phyloP scores from a whole-genome alignment of 2,329 filamentous ascomycete species.

The Fusarium sp. region DNA sequence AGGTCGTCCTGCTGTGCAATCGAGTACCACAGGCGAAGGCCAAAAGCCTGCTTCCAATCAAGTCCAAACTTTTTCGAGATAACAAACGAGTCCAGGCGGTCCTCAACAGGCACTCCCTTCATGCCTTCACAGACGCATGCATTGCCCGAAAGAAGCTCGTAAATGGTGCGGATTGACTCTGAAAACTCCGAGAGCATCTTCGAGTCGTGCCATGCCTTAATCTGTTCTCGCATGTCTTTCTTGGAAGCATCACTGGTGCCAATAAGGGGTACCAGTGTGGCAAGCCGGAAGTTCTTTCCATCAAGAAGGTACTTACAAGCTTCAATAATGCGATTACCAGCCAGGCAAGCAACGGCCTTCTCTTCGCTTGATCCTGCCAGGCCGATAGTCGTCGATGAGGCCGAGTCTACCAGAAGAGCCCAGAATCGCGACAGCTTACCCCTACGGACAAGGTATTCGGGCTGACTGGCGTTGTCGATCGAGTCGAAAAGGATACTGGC shows the following conservation, averaged over 20 bases:
- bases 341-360: conserved; percentile 83
- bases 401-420: conserved; percentile 72
- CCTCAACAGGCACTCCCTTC: conserved; percentile 77
- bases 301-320: conserved; percentile 84
- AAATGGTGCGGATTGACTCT: conserved; percentile 85
- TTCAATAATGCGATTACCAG: conserved; percentile 81
- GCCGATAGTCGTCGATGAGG: conserved; percentile 64
- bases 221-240: conserved; percentile 80
- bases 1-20: conserved; percentile 76
- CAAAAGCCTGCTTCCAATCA: conserved; percentile 95
- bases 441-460: conserved; percentile 59
- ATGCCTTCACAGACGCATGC: conserved; percentile 85
- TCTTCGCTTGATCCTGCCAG: conserved; percentile 77
- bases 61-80: conserved; percentile 87
- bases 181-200: conserved; percentile 89
- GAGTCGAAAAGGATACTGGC: conserved; percentile 88
- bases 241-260: conserved; percentile 76
- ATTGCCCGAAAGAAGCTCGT: conserved; percentile 89
- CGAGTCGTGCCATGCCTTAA: conserved; percentile 84
- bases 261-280: conserved; percentile 84
- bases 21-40: conserved; percentile 89
- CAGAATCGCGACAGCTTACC: conserved; percentile 76
- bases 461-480: conserved; percentile 56
- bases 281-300: conserved; percentile 83
- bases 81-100: conserved; percentile 81